A percentile compares a stretch with the other conserved stretches of the same genome.
phyloP scores from a whole-genome alignment of 192 early-diverging fungal genomes.

The Coemansia sp. region DNA sequence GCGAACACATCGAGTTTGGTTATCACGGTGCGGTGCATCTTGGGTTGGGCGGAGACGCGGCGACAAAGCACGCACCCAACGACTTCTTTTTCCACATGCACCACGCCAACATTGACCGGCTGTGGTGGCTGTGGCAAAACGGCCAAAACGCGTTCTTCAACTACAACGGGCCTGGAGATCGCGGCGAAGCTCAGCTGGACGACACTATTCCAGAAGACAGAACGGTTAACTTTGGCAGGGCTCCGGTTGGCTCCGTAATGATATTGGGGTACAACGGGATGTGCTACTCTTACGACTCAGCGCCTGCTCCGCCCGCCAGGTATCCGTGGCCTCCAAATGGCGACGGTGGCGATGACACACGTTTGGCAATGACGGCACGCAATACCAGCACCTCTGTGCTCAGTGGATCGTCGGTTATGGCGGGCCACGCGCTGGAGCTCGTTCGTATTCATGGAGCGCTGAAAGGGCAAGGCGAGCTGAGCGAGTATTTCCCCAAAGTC shows the following conservation, averaged over 20 bases:
- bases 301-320: conserved; percentile 13
- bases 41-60: conserved; percentile 49
- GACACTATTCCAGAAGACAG: conserved; percentile 31
- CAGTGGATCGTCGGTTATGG: conserved; percentile 30
- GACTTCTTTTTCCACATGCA: conserved; percentile 63
- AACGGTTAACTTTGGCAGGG: conserved; percentile 21
- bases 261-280: conserved; percentile 31
- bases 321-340: conserved; percentile 8
- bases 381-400: conserved; percentile 3
- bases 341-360: background rate
- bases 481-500: conserved; percentile 22
- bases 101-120: conserved; percentile 58
- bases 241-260: conserved; percentile 31
- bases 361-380: background rate
- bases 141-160: conserved; percentile 6
- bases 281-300: conserved; percentile 44
- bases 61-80: conserved; percentile 45
- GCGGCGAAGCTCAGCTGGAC: conserved; percentile 27
- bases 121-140: conserved; percentile 59
- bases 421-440: conserved; percentile 21
- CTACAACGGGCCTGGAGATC: conserved; percentile 29
- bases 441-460: conserved; percentile 27
- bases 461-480: conserved; percentile 2
- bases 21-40: conserved; percentile 49
- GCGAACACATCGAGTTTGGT: conserved; percentile 49